Conservation (phyloP, 2,329 filamentous ascomycete genomes). For the Amphichorda felina region DNA sequence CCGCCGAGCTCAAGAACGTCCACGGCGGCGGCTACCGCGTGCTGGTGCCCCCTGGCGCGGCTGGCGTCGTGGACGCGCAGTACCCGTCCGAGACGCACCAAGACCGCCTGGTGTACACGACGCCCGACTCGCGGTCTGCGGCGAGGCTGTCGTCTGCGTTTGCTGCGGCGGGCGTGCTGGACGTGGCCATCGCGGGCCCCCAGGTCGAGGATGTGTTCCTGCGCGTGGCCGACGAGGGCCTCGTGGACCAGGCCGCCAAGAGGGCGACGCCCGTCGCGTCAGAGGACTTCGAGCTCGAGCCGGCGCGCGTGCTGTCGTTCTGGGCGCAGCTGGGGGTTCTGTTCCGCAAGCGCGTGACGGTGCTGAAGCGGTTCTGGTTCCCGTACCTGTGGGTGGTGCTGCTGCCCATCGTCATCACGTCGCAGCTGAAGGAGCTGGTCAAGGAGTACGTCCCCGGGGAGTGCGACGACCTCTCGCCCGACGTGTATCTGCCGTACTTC, state of each 20-base stretch:
- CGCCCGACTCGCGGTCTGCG: conserved; percentile 19
- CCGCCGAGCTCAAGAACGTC: conserved; percentile 50
- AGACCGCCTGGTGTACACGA: conserved; percentile 44
- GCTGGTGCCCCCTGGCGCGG: conserved; percentile 14
- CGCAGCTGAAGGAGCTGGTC: not conserved
- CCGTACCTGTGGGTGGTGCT: conserved; percentile 8
- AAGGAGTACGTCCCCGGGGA: not conserved
- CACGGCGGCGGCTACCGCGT: conserved; percentile 55
- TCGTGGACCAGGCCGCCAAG: conserved; percentile 3
- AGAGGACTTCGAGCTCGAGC: not conserved
- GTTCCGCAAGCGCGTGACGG: conserved; percentile 9
- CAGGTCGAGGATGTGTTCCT: conserved; percentile 21
- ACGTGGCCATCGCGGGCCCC: conserved; percentile 16
- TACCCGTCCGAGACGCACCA: conserved; percentile 36
- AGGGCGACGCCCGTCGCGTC: not conserved
- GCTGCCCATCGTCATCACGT: conserved; percentile 9
- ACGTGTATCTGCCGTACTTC: no score
- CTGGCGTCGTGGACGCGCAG: conserved; percentile 4
- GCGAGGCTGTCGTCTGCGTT: conserved; percentile 24
- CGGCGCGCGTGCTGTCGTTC: not conserved
- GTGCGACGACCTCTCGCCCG: not conserved
- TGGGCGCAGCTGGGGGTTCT: conserved; percentile 8
- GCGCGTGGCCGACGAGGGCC: conserved; percentile 10
- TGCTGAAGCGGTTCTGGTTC: conserved; percentile 10
- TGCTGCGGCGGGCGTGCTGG: conserved; percentile 31